Conservation (phyloP, 768 basidiomycete species). For the Trametes punicea region DNA sequence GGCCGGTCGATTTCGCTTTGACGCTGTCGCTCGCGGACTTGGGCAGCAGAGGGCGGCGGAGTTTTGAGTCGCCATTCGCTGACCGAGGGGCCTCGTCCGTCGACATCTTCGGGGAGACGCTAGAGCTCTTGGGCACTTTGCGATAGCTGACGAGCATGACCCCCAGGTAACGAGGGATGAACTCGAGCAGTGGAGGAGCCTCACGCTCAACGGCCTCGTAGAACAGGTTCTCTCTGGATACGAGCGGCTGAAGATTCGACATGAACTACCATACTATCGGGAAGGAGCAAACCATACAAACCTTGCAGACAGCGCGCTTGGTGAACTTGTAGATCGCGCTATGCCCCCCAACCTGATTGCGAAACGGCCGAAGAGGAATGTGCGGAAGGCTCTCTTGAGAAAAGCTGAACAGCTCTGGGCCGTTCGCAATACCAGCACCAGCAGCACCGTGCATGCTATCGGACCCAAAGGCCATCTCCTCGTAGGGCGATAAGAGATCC, state of each 20-base stretch:
- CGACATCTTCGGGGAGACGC: constrained; percentile 13
- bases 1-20: background rate
- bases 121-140: constrained; percentile 45
- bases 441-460: constrained; percentile 20
- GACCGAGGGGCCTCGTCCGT: constrained; percentile 19
- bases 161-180: constrained; percentile 96
- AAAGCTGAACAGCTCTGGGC: constrained; percentile 35
- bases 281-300: constrained; percentile 39
- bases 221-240: constrained; percentile 95
- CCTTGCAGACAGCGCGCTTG: constrained; percentile 97
- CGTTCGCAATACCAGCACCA: constrained; percentile 37
- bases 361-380: constrained; percentile 91
- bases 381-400: constrained; percentile 70
- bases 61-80: constrained; percentile 13
- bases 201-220: constrained; percentile 96
- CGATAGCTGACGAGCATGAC: constrained; percentile 99
- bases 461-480: constrained; percentile 19
- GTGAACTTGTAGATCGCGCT: constrained; percentile 98
- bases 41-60: constrained; percentile 27
- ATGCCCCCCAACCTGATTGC: constrained; percentile 98
- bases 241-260: constrained; percentile 68
- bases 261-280: constrained; percentile 22
- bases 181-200: constrained; percentile 86
- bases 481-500: constrained; percentile 20
- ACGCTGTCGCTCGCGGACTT: constrained; percentile 30